Evolutionary conservation across 1,284 basidiomycete genomes (phyloP).

Genomic region (Marasmius fiardii): DNA sequence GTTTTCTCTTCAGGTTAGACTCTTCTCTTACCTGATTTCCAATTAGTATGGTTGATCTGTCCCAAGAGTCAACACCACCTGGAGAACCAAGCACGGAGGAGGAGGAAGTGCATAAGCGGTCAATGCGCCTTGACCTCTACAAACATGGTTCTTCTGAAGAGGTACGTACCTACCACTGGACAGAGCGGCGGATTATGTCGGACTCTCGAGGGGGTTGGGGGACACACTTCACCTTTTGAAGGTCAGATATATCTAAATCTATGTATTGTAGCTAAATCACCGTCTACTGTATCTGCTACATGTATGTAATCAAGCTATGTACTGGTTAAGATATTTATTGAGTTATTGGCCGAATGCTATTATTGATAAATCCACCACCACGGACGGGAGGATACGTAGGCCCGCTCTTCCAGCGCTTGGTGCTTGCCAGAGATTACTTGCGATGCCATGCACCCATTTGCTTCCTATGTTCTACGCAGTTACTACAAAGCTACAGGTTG

Average conservation of each 20-base stretch:
- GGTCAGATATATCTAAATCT: too few relatives aligned
- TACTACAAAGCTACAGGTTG: slow-evolving; percentile 92
- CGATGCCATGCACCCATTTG: slow-evolving; percentile 72
- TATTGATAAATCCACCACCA: neutral
- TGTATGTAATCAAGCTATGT: too few relatives aligned
- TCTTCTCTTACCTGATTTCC: slow-evolving; percentile 45
- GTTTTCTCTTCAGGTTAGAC: slow-evolving; percentile 43
- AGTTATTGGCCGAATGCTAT: too few relatives aligned
- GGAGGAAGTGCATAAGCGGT: neutral
- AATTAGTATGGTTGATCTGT: slow-evolving; percentile 28
- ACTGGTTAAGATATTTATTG: too few relatives aligned
- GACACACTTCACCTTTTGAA: neutral
- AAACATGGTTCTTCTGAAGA: neutral
- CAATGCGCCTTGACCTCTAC: neutral
- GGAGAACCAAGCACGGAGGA: neutral
- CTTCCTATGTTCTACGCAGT: slow-evolving; percentile 82
- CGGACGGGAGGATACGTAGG: too few relatives aligned
- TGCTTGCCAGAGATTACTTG: too few relatives aligned
- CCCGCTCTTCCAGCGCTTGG: too few relatives aligned
- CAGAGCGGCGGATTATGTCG: neutral
- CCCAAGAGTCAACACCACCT: neutral
- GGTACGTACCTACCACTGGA: neutral
- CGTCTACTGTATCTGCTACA: too few relatives aligned
- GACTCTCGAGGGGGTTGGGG: neutral
- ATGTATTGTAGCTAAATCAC: too few relatives aligned